Percentiles rank a stretch among this genome's conserved stretches.
phyloP scores from a whole-genome alignment of 371 early-diverging fungal genomes.

The Syncephalastrum sp. region DNA sequence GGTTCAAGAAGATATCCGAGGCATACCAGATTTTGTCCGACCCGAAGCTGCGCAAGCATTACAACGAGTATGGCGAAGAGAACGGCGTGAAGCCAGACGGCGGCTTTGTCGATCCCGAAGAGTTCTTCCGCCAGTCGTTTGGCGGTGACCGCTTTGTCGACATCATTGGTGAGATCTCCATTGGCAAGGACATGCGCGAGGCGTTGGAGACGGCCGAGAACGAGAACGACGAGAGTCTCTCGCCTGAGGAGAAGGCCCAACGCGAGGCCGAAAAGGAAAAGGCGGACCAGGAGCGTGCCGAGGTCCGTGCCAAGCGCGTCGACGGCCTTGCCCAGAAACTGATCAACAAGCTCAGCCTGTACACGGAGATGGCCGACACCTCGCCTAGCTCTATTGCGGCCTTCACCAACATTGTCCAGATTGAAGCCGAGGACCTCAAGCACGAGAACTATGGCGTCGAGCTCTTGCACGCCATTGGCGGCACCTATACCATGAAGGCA shows the following conservation, averaged over 20 bases:
- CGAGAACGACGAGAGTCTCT: slow-evolving; percentile 35
- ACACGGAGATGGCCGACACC: slow-evolving; percentile 66
- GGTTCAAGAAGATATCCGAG: slow-evolving; percentile 93
- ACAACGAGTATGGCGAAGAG: slow-evolving; percentile 81
- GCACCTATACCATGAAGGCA: slow-evolving; percentile 84
- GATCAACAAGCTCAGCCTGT: slow-evolving; percentile 71
- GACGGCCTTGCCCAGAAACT: slow-evolving; percentile 70
- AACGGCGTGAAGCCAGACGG: slow-evolving; percentile 69
- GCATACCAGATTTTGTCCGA: slow-evolving; percentile 93
- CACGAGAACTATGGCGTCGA: slow-evolving; percentile 90
- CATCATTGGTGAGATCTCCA: slow-evolving; percentile 96
- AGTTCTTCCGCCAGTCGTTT: slow-evolving; percentile 93
- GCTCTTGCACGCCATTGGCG: slow-evolving; percentile 89
- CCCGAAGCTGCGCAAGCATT: slow-evolving; percentile 78
- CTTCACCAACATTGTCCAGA: slow-evolving; percentile 65
- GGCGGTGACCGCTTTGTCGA: slow-evolving; percentile 93
- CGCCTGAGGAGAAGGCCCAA: slow-evolving; percentile 63
- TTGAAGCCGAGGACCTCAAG: slow-evolving; percentile 88
- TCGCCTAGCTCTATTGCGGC: slow-evolving; percentile 45
- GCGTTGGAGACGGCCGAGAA: slow-evolving; percentile 65
- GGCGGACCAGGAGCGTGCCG: slow-evolving; percentile 37
- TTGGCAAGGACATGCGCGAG: slow-evolving; percentile 86
- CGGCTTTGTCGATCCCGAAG: slow-evolving; percentile 87
- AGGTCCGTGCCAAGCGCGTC: slow-evolving; percentile 71
- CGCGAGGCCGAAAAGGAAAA: slow-evolving; percentile 48